Conservation (phyloP, 2,329 filamentous ascomycete genomes). For the Colletotrichum filicis region DNA sequence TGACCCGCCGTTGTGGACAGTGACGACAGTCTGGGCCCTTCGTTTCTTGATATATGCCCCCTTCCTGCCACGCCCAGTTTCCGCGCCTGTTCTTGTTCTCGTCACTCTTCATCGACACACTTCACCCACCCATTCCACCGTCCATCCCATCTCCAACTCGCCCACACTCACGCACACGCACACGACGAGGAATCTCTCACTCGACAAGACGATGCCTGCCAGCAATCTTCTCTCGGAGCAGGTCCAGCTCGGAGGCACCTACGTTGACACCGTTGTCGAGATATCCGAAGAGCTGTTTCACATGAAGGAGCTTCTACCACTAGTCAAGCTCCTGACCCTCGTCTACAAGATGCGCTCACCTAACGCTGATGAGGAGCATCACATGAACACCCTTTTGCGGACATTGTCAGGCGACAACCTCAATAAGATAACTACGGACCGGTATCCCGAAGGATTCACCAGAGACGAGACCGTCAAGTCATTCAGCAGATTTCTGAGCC, state of each 20-base stretch:
- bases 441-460: slow-evolving; percentile 31
- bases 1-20: slow-evolving; percentile 10
- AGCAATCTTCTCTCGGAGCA: slow-evolving; percentile 23
- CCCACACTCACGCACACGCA: too few relatives aligned
- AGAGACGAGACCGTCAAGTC: slow-evolving; percentile 44
- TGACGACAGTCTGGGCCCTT: slow-evolving; percentile 21
- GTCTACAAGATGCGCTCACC: slow-evolving; percentile 45
- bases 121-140: too few relatives aligned
- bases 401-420: slow-evolving; percentile 36
- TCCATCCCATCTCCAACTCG: background rate
- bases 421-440: slow-evolving; percentile 31
- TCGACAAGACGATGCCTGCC: slow-evolving; percentile 10
- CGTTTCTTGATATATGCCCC: slow-evolving; percentile 11
- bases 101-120: background rate
- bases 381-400: slow-evolving; percentile 47
- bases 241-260: slow-evolving; percentile 28
- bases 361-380: slow-evolving; percentile 39
- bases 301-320: slow-evolving; percentile 45
- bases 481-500: slow-evolving; percentile 42
- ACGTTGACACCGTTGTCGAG: slow-evolving; percentile 42
- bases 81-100: background rate
- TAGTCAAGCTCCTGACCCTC: slow-evolving; percentile 47
- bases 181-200: slow-evolving; percentile 18
- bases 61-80: background rate
- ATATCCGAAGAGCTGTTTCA: slow-evolving; percentile 45